phyloP scores from a whole-genome alignment of 495 filamentous ascomycete genomes.

The Podospora pseudopauciseta region DNA sequence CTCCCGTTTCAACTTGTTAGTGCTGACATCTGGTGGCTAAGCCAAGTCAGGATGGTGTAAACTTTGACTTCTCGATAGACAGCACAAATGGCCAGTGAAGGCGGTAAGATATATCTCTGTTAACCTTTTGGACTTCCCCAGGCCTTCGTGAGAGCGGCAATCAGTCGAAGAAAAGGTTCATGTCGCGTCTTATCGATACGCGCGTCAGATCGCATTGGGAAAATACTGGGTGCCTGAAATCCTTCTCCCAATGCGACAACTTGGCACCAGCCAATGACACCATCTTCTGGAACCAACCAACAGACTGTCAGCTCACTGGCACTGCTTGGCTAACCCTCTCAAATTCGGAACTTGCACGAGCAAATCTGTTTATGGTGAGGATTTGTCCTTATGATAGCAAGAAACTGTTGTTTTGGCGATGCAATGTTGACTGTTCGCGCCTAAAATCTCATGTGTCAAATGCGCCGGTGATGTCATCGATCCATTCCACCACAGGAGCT shows the following conservation, averaged over 20 bases:
- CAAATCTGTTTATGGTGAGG: no score
- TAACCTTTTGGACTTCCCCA: no score
- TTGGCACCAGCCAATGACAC: background rate
- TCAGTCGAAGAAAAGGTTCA: no score
- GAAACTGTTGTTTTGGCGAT: background rate
- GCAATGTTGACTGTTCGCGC: background rate
- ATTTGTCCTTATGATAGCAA: background rate
- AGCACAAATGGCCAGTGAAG: no score
- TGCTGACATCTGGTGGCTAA: background rate
- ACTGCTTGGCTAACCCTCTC: background rate
- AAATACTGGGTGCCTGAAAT: background rate
- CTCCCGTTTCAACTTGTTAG: background rate
- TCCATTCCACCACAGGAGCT: background rate
- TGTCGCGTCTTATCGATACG: background rate
- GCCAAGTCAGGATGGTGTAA: no score
- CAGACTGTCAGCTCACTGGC: background rate
- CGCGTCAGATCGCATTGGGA: background rate
- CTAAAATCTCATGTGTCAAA: background rate
- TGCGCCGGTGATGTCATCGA: background rate
- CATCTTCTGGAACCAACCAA: background rate
- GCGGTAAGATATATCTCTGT: no score
- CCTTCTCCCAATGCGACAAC: background rate
- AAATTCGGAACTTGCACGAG: no score
- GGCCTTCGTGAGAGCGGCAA: no score
- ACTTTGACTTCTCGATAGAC: no score